These are phyloP conservation scores for Phytophthora pluvialis DNA, from an alignment of 352 stramenopile species.

Conservation along the genomic window DNA sequence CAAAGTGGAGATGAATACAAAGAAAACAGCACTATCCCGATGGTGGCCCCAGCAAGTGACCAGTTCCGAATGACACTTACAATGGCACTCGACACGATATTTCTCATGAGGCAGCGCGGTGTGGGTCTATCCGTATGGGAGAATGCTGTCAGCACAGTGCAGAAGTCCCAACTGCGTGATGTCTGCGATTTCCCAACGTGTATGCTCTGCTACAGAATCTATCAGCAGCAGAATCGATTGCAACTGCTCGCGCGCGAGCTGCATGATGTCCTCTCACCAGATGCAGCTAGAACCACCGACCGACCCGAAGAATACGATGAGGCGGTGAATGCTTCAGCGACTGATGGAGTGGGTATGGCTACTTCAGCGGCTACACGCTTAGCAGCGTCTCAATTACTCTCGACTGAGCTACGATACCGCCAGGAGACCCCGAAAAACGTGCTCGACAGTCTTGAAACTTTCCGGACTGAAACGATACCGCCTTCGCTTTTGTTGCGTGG, in stretches of 20 bases:
- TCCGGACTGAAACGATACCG: slow-evolving; percentile 33
- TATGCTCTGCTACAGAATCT: slow-evolving; percentile 78
- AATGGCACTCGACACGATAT: slow-evolving; percentile 78
- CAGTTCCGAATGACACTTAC: slow-evolving; percentile 84
- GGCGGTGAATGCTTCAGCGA: not conserved
- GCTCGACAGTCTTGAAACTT: slow-evolving; percentile 21
- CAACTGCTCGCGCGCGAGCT: slow-evolving; percentile 55
- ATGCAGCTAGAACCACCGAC: not conserved
- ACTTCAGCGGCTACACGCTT: slow-evolving; percentile 25
- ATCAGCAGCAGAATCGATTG: slow-evolving; percentile 71
- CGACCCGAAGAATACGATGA: slow-evolving; percentile 6
- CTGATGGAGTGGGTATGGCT: slow-evolving; percentile 18
- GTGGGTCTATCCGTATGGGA: slow-evolving; percentile 66
- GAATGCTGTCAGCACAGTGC: slow-evolving; percentile 46
- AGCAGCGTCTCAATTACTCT: slow-evolving; percentile 18
- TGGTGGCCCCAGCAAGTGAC: slow-evolving; percentile 33
- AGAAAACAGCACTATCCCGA: slow-evolving; percentile 7
- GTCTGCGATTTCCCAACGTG: slow-evolving; percentile 71
- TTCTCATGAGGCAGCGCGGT: slow-evolving; percentile 67
- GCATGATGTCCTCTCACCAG: slow-evolving; percentile 23
- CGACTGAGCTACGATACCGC: slow-evolving; percentile 19
- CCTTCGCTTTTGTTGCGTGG: slow-evolving; percentile 21
- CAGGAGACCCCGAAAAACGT: slow-evolving; percentile 24
- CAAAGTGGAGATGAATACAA: slow-evolving; percentile 26
- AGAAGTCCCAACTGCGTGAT: slow-evolving; percentile 38